These are phyloP conservation scores for Rubia tinctorum DNA, from an alignment of 305 asterid genomes.

Conservation along the genomic window DNA sequence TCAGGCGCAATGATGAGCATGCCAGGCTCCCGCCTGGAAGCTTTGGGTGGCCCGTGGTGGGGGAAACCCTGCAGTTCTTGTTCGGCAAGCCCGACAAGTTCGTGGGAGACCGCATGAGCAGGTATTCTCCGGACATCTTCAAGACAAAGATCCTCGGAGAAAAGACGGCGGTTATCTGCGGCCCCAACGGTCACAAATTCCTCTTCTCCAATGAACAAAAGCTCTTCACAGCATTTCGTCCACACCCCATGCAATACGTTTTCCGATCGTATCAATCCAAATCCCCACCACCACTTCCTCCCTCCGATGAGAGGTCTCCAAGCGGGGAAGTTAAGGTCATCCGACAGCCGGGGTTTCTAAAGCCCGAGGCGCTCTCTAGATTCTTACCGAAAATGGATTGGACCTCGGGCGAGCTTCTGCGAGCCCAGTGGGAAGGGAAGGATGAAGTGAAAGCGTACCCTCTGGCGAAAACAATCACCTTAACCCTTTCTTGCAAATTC, in stretches of 20 bases:
- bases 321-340: neutral
- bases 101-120: slow-evolving; percentile 45
- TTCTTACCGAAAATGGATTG: slow-evolving; percentile 44
- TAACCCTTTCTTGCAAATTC: slow-evolving; percentile 24
- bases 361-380: slow-evolving; percentile 51
- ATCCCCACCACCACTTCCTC: slow-evolving; percentile 4
- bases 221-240: slow-evolving; percentile 44
- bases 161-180: slow-evolving; percentile 60
- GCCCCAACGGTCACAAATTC: slow-evolving; percentile 58
- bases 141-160: slow-evolving; percentile 37
- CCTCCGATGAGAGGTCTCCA: neutral
- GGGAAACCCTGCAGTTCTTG: slow-evolving; percentile 46
- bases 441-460: slow-evolving; percentile 32
- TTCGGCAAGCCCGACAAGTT: slow-evolving; percentile 52
- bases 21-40: slow-evolving; percentile 11
- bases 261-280: slow-evolving; percentile 44
- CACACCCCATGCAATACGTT: slow-evolving; percentile 46
- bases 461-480: slow-evolving; percentile 40
- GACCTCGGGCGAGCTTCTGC: slow-evolving; percentile 25
- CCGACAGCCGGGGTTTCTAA: slow-evolving; percentile 58
- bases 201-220: slow-evolving; percentile 55
- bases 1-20: neutral
- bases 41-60: slow-evolving; percentile 62
- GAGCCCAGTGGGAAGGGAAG: slow-evolving; percentile 32
- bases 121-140: slow-evolving; percentile 39